These are phyloP conservation scores for Phaeotremella skinneri DNA, from an alignment of 768 basidiomycete species.

Conservation along the genomic window DNA sequence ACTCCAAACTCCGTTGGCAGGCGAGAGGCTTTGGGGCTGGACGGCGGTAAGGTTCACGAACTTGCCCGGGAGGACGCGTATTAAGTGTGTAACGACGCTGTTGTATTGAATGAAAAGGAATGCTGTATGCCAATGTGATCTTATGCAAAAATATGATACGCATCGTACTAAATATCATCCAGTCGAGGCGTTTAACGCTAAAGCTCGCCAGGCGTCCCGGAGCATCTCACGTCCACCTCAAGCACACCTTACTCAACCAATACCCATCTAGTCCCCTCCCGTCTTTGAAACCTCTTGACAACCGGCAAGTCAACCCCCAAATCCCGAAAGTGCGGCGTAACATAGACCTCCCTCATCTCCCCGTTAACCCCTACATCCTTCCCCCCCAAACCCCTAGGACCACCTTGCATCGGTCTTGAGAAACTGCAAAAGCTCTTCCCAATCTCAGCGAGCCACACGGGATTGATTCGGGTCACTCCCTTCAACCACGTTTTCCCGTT, in stretches of 20 bases:
- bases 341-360: slow-evolving; percentile 60
- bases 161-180: too few relatives aligned
- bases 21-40: slow-evolving; percentile 12
- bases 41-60: slow-evolving; percentile 8
- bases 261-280: slow-evolving; percentile 53
- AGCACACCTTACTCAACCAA: slow-evolving; percentile 30
- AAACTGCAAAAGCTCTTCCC: slow-evolving; percentile 82
- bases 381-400: slow-evolving; percentile 42
- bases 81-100: too few relatives aligned
- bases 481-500: slow-evolving; percentile 67
- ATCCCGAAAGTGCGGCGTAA: slow-evolving; percentile 79
- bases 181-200: too few relatives aligned
- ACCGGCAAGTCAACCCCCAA: slow-evolving; percentile 85
- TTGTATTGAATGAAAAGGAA: too few relatives aligned
- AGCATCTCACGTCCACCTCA: too few relatives aligned
- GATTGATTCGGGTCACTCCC: slow-evolving; percentile 82
- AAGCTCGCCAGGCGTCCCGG: too few relatives aligned
- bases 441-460: slow-evolving; percentile 78
- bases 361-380: slow-evolving; percentile 28
- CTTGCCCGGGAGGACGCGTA: slow-evolving; percentile 8
- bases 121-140: too few relatives aligned
- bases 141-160: too few relatives aligned
- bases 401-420: slow-evolving; percentile 72
- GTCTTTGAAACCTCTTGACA: slow-evolving; percentile 55
- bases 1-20: slow-evolving; percentile 2